phyloP scores from a whole-genome alignment of 768 basidiomycete species.

The Russula sp. region DNA sequence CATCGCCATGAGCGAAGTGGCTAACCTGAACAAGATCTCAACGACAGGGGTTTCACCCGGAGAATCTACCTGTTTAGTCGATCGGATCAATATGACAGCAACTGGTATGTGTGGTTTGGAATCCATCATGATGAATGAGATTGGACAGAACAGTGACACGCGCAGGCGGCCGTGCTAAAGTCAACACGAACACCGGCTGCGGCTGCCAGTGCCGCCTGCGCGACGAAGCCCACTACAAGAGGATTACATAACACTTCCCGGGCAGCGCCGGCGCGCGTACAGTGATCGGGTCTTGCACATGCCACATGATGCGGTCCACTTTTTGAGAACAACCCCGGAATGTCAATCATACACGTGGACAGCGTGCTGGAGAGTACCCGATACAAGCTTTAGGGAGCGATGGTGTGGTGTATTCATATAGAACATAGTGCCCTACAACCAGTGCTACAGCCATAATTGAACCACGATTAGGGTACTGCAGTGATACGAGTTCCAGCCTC shows the following conservation, averaged over 20 bases:
- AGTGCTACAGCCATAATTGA: neutral
- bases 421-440: neutral
- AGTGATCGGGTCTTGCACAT: neutral
- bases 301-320: neutral
- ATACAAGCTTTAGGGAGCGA: neutral
- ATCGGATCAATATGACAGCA: neutral
- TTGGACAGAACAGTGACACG: too few relatives aligned
- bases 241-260: neutral
- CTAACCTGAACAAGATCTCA: constrained; percentile 3
- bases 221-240: neutral
- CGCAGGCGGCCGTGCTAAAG: neutral
- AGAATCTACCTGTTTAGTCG: neutral
- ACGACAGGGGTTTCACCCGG: neutral
- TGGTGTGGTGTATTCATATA: neutral
- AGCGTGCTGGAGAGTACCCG: constrained; percentile 2
- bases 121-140: neutral
- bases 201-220: neutral
- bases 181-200: neutral
- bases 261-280: neutral
- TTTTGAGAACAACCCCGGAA: neutral
- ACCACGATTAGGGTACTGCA: neutral
- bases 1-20: neutral
- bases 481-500: neutral
- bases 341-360: neutral
- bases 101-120: neutral